Conservation (phyloP, 331 rosid species). For the Malus hybrid region DNA sequence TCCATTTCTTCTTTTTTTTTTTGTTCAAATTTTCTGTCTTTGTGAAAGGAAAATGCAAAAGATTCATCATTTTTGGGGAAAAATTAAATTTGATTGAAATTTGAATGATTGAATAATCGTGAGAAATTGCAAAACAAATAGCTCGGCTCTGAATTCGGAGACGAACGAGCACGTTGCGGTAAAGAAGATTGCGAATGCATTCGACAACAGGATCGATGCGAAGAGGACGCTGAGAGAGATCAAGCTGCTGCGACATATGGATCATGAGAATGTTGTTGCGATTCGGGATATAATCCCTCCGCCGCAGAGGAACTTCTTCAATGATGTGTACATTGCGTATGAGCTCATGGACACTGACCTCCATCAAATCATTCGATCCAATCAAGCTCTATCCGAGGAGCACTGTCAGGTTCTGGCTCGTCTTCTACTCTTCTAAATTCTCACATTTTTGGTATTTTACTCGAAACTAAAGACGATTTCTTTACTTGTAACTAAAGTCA, state of each 20-base stretch:
- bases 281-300: conserved; percentile 97
- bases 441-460: conserved; percentile 1
- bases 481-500: neutral
- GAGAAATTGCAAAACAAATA: neutral
- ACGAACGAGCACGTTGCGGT: conserved; percentile 91
- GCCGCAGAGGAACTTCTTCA: conserved; percentile 68
- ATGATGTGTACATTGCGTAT: conserved; percentile 97
- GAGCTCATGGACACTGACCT: conserved; percentile 20
- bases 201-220: conserved; percentile 95
- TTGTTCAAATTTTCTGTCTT: neutral
- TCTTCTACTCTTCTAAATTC: neutral
- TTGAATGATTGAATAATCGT: neutral
- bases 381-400: conserved; percentile 93
- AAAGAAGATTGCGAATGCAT: conserved; percentile 97
- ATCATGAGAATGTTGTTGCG: conserved; percentile 97
- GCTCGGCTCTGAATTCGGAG: conserved; percentile 88
- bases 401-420: conserved; percentile 73
- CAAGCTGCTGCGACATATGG: conserved; percentile 99
- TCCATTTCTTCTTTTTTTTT: neutral
- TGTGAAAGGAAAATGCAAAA: neutral
- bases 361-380: conserved; percentile 95
- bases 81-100: neutral
- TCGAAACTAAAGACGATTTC: neutral
- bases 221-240: conserved; percentile 99
- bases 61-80: neutral